Conservation (phyloP, 148 eudicot genomes). For the Diospyros lotus region DNA sequence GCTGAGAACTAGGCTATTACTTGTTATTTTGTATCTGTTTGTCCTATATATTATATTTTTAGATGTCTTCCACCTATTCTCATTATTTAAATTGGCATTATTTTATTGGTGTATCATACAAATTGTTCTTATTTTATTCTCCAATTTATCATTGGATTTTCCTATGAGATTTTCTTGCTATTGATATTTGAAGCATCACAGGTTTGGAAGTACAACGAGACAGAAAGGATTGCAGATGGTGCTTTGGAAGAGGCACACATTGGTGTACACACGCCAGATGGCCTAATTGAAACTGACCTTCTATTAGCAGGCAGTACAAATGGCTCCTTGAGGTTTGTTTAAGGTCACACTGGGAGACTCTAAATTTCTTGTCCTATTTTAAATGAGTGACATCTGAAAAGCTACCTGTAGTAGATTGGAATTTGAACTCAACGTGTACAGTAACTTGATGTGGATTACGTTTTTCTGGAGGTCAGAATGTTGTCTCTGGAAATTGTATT, state of each 20-base stretch:
- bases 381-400: not conserved
- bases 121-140: not conserved
- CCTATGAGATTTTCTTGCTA: constrained; percentile 6
- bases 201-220: constrained; percentile 66
- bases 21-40: not conserved
- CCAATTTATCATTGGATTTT: not conserved
- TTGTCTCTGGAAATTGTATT: too few relatives aligned
- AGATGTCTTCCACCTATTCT: not conserved
- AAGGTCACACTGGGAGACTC: not conserved
- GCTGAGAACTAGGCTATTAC: too few relatives aligned
- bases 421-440: not conserved
- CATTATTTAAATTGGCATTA: not conserved
- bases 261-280: constrained; percentile 40
- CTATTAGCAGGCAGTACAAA: constrained; percentile 48
- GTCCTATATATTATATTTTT: not conserved
- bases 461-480: not conserved
- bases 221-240: constrained; percentile 39
- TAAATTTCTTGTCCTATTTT: not conserved
- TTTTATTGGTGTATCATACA: not conserved
- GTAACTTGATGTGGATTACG: not conserved
- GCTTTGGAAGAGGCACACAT: constrained; percentile 43
- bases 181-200: constrained; percentile 20
- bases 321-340: constrained; percentile 51
- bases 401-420: not conserved
- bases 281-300: constrained; percentile 41